Percentiles rank a stretch among this genome's conserved stretches.
Conservation (phyloP, 192 early-diverging fungal species). For the Paraglomus brasilianum region DNA sequence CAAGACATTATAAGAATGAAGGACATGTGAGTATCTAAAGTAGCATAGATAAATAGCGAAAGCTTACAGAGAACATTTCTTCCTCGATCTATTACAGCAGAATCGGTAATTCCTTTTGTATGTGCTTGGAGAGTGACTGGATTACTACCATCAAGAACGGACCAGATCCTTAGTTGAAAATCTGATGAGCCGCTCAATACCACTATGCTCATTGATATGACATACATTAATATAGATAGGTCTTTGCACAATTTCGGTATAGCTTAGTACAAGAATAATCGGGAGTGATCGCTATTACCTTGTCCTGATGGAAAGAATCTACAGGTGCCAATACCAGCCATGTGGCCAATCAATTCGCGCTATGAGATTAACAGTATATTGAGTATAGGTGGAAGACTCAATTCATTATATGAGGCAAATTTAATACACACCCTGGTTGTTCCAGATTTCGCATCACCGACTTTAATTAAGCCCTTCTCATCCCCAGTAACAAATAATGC, state of each 20-base stretch:
- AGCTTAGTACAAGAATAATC: neutral
- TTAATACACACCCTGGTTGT: constrained; percentile 36
- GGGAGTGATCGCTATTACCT: constrained; percentile 38
- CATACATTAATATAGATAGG: neutral
- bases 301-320: constrained; percentile 77
- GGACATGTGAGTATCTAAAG: neutral
- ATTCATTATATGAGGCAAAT: neutral
- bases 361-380: constrained; percentile 19
- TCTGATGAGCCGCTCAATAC: constrained; percentile 68
- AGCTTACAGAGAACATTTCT: constrained; percentile 65
- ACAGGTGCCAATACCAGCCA: constrained; percentile 64
- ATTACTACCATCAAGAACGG: constrained; percentile 69
- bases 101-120: constrained; percentile 56
- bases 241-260: neutral
- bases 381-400: neutral
- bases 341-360: constrained; percentile 59
- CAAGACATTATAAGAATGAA: neutral
- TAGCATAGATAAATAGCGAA: neutral
- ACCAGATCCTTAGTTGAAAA: constrained; percentile 71
- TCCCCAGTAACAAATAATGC: constrained; percentile 46
- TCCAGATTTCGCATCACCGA: constrained; percentile 44
- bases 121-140: constrained; percentile 74
- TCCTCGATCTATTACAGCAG: constrained; percentile 63
- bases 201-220: constrained; percentile 37
- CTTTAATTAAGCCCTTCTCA: constrained; percentile 38